A percentile compares a stretch with the other conserved stretches of the same genome.
These are phyloP conservation scores for Effrenium voratum DNA, from an alignment of 73 alveolate species.

Conservation along the genomic window DNA sequence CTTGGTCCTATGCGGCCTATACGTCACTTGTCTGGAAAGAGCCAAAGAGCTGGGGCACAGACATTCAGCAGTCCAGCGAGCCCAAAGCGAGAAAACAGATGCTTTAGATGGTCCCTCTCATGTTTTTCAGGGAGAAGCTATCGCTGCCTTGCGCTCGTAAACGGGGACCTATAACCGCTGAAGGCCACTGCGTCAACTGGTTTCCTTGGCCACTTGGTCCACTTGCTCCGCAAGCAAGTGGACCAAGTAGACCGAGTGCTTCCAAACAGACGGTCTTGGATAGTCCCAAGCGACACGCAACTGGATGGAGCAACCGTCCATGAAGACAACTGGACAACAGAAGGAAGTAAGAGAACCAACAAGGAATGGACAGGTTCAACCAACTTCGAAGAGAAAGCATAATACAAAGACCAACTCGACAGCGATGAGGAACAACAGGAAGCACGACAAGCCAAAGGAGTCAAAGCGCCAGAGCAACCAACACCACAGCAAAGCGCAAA, in stretches of 20 bases:
- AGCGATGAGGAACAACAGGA: not conserved
- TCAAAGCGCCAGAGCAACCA: not conserved
- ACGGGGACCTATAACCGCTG: too few species aligned
- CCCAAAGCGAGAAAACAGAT: too few species aligned
- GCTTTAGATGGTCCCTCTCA: too few species aligned
- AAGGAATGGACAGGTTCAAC: not conserved
- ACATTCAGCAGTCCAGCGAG: too few species aligned
- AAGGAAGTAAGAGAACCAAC: not conserved
- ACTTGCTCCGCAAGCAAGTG: too few species aligned
- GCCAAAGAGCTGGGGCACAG: too few species aligned
- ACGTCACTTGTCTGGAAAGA: too few species aligned
- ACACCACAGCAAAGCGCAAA: not conserved
- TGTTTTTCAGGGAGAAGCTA: too few species aligned
- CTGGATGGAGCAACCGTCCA: not conserved
- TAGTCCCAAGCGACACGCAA: not conserved
- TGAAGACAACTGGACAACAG: not conserved
- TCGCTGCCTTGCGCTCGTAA: too few species aligned
- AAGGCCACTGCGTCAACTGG: too few species aligned
- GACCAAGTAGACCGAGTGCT: not conserved
- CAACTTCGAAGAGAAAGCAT: not conserved
- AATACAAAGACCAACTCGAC: not conserved
- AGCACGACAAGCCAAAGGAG: not conserved
- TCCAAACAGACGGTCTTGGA: not conserved
- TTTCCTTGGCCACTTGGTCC: too few species aligned
- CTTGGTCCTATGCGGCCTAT: too few species aligned